Base-by-base conservation (phyloP, 1,284 basidiomycete species). In the Naganishia sp. region DNA sequence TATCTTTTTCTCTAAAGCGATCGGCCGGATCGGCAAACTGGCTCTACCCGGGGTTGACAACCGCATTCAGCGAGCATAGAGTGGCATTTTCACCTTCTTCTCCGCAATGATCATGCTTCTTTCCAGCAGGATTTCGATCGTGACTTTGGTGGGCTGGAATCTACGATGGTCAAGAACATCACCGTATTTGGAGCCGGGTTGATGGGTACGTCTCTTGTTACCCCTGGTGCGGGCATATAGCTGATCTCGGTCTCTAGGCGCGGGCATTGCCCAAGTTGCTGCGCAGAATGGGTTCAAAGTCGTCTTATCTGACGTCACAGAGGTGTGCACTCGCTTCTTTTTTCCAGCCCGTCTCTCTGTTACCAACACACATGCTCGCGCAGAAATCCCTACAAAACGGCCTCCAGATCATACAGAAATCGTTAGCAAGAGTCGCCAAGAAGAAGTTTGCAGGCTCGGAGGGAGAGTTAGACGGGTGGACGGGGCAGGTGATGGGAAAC, bases 361-460 rank as follows among this genome's bases (percentile, higher is more conserved):
- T 42, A 10, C 39, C 43, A 23, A 53, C 42, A 28, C 6, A 41
- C 17, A 41, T 52, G 17, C 18, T 31, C 6, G 25, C 45, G 13
- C 47, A 67, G 65, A 25, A 51, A 54, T 63, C 63, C n/a, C 53
- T 60, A 7, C 42, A 63, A 43, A 84, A 84, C 71, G 84, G 84
- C 28, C 73, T 81, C 49, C 77, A 72, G 56, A 85, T 84, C 76
- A 85, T 85, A 71, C 72, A 76, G 68, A 84, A 83, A 71, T 84
- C 83, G 15, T 76, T 85, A 28, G 73, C 75, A 2, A 79, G 84
- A 41, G 79, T 85, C 65, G 83, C 81, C 70, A 84, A 84, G 74
- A 81, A 82, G 68, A 72, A 76, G 68, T 77, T 79, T 56, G 79
- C 80, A 65, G 66, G 73, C 39, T 47, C 17, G 28, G 63, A 66